Conservation (phyloP, 306 rosid species). For the Vigna trinervia region DNA sequence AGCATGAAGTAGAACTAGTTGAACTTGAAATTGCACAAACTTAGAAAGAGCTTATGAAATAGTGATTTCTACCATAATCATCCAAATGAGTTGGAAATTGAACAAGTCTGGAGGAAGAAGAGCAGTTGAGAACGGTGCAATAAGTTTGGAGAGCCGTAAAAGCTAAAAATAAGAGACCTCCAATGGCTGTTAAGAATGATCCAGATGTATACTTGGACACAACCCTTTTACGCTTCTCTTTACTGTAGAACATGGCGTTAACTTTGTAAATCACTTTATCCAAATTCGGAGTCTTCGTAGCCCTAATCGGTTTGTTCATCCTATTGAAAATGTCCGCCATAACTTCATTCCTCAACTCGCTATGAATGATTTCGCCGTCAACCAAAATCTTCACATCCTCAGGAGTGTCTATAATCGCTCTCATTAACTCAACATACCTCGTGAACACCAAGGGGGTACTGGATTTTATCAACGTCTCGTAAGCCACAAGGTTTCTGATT, state of each 20-base stretch:
- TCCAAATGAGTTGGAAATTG: not conserved
- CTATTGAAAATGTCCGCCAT: constrained; percentile 31
- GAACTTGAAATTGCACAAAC: no score
- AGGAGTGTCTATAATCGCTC: constrained; percentile 11
- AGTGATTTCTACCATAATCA: not conserved
- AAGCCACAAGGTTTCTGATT: constrained; percentile 44
- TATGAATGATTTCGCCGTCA: not conserved
- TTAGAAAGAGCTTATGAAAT: not conserved
- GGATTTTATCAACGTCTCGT: constrained; percentile 30
- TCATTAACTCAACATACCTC: constrained; percentile 45
- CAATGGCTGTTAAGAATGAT: not conserved
- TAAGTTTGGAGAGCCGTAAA: not conserved
- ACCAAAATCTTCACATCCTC: constrained; percentile 42
- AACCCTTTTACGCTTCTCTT: not conserved
- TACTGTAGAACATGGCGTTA: not conserved
- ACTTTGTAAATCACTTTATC: constrained; percentile 7
- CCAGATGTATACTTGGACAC: constrained; percentile 9
- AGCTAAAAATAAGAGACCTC: not conserved
- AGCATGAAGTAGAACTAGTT: no score
- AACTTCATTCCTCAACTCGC: not conserved
- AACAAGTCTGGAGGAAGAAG: not conserved
- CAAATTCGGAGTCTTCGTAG: not conserved
- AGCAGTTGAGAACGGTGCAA: constrained; percentile 31
- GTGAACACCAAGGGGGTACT: not conserved
- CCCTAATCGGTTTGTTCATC: constrained; percentile 17